Base-by-base conservation (phyloP, 176 grass and related monocot species). In the Oryza meyeriana region DNA sequence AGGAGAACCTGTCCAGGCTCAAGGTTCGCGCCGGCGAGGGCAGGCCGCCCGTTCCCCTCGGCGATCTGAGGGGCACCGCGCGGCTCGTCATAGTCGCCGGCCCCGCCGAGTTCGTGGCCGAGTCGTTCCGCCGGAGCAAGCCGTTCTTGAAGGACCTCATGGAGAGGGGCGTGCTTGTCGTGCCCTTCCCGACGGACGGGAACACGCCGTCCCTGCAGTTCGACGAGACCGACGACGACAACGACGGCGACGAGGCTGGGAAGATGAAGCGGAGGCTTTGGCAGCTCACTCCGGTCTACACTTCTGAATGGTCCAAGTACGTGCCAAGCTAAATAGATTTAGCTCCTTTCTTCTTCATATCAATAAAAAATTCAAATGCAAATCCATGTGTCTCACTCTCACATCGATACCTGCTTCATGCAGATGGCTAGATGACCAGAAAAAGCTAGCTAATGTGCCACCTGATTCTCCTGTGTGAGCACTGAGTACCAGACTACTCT, bases 371-470 rank as follows among this genome's bases (percentile, higher is more conserved):
- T 24, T 59, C 32, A 50, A 76, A 59, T 78, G 17, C 39, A 71
- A 27, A 47, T 78, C 13, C 20, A 58, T 24, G 5, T 59, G 0
- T 28, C 18, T 29, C 1, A 3, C 10, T 16, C 42, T 77, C 24
- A 64, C 22, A 59, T 47, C 0, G 17, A 18, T 14, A 32, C 52
- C 10, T 38, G 11, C 45, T 7, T 78, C 25, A 6, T 85, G 76
- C 84, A 98, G 92, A 17, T 98, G 95, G 95, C 25, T 98, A 35
- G 88, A 88, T 31, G 95, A 95, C 42, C 92, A 98, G 77, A 98
- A 98, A 88, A 93, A 88, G 76, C 63, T 98, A 32, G 95, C 95
- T 2, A 92, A 94, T 76, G 90, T 95, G n/a, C 58, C 84, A 26
- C 71, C 55, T 12, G 92, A 93, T 73, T 93, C 95, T 79, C 92